Conservation (phyloP, 2,329 filamentous ascomycete species). For the Arthroderma sp. region DNA sequence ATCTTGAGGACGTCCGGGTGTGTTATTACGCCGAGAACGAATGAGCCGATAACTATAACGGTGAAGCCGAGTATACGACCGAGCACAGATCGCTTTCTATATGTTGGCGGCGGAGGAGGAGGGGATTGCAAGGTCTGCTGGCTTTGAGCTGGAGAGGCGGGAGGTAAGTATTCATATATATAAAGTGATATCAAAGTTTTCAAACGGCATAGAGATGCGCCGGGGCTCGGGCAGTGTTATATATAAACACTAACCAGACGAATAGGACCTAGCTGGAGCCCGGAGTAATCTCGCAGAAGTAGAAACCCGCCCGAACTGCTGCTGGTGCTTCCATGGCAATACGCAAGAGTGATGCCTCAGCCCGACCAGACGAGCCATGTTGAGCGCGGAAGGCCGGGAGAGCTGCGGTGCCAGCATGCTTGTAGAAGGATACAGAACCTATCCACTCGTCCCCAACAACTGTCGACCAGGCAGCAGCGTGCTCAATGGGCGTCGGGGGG, state of each 20-base stretch:
- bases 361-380: background rate
- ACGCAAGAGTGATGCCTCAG: background rate
- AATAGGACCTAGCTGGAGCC: slow-evolving; percentile 7
- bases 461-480: background rate
- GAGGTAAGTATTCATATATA: slow-evolving; percentile 5
- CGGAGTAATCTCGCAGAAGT: background rate
- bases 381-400: slow-evolving; percentile 1
- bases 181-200: background rate
- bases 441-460: background rate
- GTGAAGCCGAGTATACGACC: slow-evolving; percentile 28
- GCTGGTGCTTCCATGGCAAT: background rate
- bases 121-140: background rate
- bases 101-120: slow-evolving; percentile 6
- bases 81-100: slow-evolving; percentile 22
- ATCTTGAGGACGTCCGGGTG: slow-evolving; percentile 20
- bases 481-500: background rate
- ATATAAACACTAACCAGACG: slow-evolving; percentile 7
- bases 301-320: background rate
- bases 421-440: background rate
- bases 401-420: background rate
- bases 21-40: slow-evolving; percentile 22
- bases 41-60: slow-evolving; percentile 26
- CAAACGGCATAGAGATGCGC: background rate
- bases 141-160: background rate
- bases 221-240: background rate